A percentile compares a stretch with the other conserved stretches of the same genome.
phyloP scores from a whole-genome alignment of 2,329 filamentous ascomycete genomes.

The Exophiala phaeomuriformis region DNA sequence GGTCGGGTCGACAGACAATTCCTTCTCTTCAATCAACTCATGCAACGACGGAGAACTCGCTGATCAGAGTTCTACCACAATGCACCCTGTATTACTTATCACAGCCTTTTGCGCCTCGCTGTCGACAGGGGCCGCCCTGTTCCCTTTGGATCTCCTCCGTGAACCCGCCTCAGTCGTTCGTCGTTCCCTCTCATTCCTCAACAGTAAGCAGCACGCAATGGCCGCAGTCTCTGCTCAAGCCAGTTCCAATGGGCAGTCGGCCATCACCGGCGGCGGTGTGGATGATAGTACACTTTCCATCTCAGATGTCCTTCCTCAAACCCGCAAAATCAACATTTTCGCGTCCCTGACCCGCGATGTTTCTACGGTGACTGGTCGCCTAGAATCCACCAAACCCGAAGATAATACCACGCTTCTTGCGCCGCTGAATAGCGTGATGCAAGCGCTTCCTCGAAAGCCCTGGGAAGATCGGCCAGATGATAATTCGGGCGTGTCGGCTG shows the following conservation, averaged over 20 bases:
- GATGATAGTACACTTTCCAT: slow-evolving; percentile 55
- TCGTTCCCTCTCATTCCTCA: not conserved
- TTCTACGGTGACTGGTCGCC: slow-evolving; percentile 57
- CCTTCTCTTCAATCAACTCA: not conserved
- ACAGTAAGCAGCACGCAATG: not conserved
- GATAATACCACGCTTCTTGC: slow-evolving; percentile 79
- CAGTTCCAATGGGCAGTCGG: not conserved
- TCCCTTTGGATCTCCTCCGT: not conserved
- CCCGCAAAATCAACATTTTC: slow-evolving; percentile 75
- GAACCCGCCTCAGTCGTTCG: not conserved
- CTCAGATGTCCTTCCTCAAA: slow-evolving; percentile 74
- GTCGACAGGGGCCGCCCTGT: not conserved
- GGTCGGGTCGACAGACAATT: too few species aligned
- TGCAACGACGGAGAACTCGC: not conserved
- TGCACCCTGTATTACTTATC: not conserved
- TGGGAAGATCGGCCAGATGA: slow-evolving; percentile 53
- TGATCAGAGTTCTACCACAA: not conserved
- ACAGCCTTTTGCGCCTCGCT: not conserved
- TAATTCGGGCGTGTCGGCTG: slow-evolving; percentile 37
- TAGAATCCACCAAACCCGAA: slow-evolving; percentile 51
- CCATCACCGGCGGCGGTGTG: slow-evolving; percentile 5
- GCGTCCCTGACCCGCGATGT: slow-evolving; percentile 72
- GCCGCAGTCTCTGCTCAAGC: not conserved
- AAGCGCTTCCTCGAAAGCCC: slow-evolving; percentile 70
- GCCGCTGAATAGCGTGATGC: slow-evolving; percentile 75